Conservation (phyloP, 257 asterid genomes). For the Galeopsis tetrahit region DNA sequence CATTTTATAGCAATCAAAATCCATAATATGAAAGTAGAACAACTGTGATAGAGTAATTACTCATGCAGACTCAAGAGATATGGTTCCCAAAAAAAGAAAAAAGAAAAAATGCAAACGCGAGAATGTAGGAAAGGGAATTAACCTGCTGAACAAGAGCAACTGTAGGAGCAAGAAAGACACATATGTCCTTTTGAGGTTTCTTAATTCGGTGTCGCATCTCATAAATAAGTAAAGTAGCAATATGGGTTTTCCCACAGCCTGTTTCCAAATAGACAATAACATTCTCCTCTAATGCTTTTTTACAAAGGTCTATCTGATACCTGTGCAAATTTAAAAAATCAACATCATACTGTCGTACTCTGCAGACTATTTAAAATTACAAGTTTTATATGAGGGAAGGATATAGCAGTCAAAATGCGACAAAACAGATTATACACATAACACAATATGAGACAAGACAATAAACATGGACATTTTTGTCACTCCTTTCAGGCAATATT, state of each 20-base stretch:
- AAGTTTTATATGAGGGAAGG: conserved; percentile 18
- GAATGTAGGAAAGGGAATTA: conserved; percentile 29
- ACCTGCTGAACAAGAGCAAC: conserved; percentile 98
- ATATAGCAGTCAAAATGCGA: conserved; percentile 19
- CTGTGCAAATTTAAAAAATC: conserved; percentile 47
- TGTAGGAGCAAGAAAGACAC: conserved; percentile 94
- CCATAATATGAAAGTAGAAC: conserved; percentile 10
- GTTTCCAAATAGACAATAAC: conserved; percentile 82
- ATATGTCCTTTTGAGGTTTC: conserved; percentile 84
- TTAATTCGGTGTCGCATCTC: conserved; percentile 88
- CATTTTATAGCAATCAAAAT: neutral
- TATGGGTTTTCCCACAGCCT: conserved; percentile 96
- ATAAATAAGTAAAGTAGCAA: conserved; percentile 83
- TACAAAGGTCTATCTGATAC: conserved; percentile 88
- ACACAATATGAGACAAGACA: conserved; percentile 22
- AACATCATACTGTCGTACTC: conserved; percentile 7
- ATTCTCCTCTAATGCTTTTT: conserved; percentile 88
- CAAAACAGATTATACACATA: conserved; percentile 8
- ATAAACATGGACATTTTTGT: neutral
- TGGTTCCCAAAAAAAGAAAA: neutral
- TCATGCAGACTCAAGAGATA: conserved; percentile 9
- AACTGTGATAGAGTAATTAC: neutral
- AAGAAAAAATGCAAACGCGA: conserved; percentile 14
- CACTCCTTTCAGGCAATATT: neutral
- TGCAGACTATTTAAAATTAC: conserved; percentile 22